Evolutionary conservation across 768 basidiomycete genomes (phyloP).

Genomic region (Suillus tomentosus): DNA sequence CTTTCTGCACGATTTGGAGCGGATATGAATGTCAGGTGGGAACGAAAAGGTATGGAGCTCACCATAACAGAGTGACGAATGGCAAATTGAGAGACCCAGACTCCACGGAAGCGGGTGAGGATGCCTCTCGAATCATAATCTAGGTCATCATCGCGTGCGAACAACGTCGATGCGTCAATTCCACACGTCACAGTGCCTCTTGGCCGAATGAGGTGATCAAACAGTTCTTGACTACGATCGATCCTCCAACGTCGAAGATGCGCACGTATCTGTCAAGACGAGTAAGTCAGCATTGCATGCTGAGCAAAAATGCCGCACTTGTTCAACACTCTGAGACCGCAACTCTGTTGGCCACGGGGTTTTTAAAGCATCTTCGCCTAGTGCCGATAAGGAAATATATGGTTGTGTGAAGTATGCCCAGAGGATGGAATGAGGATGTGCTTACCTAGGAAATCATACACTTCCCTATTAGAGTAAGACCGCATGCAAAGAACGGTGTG

Average conservation of each 20-base stretch:
- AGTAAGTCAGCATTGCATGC: not conserved
- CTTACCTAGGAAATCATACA: constrained; percentile 75
- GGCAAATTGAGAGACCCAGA: constrained; percentile 37
- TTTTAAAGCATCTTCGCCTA: constrained; percentile 42
- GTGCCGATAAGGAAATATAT: not conserved
- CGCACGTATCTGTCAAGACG: constrained; percentile 43
- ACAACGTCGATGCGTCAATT: constrained; percentile 52
- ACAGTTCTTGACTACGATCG: constrained; percentile 37
- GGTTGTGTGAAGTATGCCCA: not conserved
- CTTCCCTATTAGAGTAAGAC: constrained; percentile 46
- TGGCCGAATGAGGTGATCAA: constrained; percentile 44
- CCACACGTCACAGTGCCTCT: constrained; percentile 47
- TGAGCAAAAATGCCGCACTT: constrained; percentile 38
- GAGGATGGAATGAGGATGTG: constrained; percentile 13
- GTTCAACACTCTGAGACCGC: constrained; percentile 45
- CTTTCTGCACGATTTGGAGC: constrained; percentile 42
- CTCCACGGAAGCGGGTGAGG: constrained; percentile 38
- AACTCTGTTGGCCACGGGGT: constrained; percentile 47
- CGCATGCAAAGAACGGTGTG: constrained; percentile 13
- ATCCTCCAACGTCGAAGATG: constrained; percentile 44
- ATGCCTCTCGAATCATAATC: constrained; percentile 28
- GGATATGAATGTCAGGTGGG: constrained; percentile 19
- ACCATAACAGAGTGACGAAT: constrained; percentile 50
- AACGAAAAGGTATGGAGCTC: constrained; percentile 20
- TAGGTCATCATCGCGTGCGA: constrained; percentile 37